Evolutionary conservation across 2,329 filamentous ascomycete species (phyloP).

Genomic region (Verticillium nonalfalfae): DNA sequence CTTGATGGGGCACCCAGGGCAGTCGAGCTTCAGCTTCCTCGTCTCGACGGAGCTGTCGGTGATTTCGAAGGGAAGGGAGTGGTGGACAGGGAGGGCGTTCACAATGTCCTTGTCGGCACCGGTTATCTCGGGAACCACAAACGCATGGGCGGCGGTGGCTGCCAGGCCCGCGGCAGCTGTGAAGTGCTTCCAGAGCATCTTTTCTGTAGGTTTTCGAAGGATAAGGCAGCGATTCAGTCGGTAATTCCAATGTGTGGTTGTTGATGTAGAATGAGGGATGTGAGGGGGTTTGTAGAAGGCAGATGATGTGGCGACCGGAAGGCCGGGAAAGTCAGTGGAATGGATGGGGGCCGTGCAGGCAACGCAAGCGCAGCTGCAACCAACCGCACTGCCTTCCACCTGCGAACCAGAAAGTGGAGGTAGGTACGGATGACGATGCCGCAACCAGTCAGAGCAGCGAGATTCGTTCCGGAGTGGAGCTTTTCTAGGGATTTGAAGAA

Average conservation of each 20-base stretch:
- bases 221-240: not conserved
- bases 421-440: not conserved
- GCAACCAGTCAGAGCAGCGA: not conserved
- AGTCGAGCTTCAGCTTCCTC: conserved; percentile 42
- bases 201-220: conserved; percentile 5
- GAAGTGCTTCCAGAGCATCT: conserved; percentile 25
- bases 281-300: not conserved
- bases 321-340: not conserved
- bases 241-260: not conserved
- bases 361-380: not conserved
- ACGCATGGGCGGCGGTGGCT: conserved; percentile 29
- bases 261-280: not conserved
- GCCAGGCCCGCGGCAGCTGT: conserved; percentile 25
- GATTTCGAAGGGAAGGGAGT: conserved; percentile 18
- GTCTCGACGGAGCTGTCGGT: conserved; percentile 23
- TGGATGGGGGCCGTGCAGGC: not conserved
- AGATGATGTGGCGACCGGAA: not conserved
- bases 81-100: conserved; percentile 28
- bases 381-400: not conserved
- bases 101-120: conserved; percentile 34
- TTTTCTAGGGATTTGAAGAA: not conserved
- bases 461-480: not conserved
- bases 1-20: conserved; percentile 44
- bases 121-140: conserved; percentile 45
- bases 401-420: not conserved